phyloP scores from a whole-genome alignment of 2,329 filamentous ascomycete genomes.

The Aspergillus amoenus region DNA sequence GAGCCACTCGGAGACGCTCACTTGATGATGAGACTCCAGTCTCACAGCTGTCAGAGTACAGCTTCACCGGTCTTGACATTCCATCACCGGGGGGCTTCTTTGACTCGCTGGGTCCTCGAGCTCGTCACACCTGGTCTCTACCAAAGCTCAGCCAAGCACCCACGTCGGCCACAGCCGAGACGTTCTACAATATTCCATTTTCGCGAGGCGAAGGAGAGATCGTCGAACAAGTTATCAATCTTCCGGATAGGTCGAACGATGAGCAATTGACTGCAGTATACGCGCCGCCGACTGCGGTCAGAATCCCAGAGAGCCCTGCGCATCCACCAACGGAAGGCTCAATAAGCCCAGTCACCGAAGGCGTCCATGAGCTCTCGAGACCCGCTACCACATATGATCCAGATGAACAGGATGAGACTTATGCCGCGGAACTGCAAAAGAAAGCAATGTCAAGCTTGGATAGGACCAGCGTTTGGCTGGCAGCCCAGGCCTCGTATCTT shows the following conservation, averaged over 20 bases:
- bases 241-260: conserved; percentile 42
- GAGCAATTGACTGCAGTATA: conserved; percentile 38
- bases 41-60: conserved; percentile 63
- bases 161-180: conserved; percentile 86
- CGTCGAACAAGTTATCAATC: conserved; percentile 68
- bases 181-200: conserved; percentile 88
- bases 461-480: conserved; percentile 82
- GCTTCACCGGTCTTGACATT: conserved; percentile 78
- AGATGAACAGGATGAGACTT: conserved; percentile 70
- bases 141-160: conserved; percentile 60
- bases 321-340: conserved; percentile 23
- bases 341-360: conserved; percentile 30
- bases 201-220: conserved; percentile 49
- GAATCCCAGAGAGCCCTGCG: conserved; percentile 44
- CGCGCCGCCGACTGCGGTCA: conserved; percentile 44
- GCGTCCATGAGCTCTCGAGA: conserved; percentile 55
- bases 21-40: conserved; percentile 49
- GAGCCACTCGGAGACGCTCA: conserved; percentile 48
- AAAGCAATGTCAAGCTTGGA: conserved; percentile 73
- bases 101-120: conserved; percentile 72
- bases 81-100: conserved; percentile 93
- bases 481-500: conserved; percentile 76
- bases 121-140: conserved; percentile 79
- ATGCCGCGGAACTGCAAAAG: conserved; percentile 70
- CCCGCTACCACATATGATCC: conserved; percentile 60